These are phyloP conservation scores for Apiotrichum mycotoxinovorans DNA, from an alignment of 1,284 basidiomycete genomes.

Conservation along the genomic window DNA sequence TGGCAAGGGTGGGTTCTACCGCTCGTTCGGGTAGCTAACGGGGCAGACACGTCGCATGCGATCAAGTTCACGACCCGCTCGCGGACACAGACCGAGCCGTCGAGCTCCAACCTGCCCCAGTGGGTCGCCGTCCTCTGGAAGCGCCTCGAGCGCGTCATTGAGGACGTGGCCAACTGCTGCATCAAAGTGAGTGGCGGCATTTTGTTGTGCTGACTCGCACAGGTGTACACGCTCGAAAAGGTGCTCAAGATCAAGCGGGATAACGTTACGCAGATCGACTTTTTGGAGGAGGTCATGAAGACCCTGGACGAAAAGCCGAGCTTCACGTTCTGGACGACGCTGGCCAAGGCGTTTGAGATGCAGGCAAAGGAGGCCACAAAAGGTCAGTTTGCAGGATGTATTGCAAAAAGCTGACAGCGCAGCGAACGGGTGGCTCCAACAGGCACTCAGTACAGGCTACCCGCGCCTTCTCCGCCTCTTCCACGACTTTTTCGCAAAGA, in stretches of 20 bases:
- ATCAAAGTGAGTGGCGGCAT: conserved; percentile 62
- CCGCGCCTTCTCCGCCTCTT: conserved; percentile 80
- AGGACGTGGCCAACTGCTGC: conserved; percentile 85
- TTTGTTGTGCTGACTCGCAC: conserved; percentile 1
- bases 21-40: background rate
- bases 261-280: conserved; percentile 67
- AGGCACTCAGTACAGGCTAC: conserved; percentile 79
- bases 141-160: conserved; percentile 73
- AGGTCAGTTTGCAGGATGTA: conserved; percentile 52
- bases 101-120: conserved; percentile 71
- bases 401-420: background rate
- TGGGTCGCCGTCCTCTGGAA: conserved; percentile 79
- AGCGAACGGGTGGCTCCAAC: conserved; percentile 65
- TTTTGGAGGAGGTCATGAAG: conserved; percentile 90
- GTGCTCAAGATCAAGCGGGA: conserved; percentile 86
- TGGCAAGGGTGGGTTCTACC: conserved; percentile 60
- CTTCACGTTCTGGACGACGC: conserved; percentile 80
- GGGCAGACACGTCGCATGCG: conserved; percentile 13
- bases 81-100: conserved; percentile 73
- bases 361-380: conserved; percentile 70
- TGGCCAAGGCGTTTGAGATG: conserved; percentile 74
- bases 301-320: conserved; percentile 85
- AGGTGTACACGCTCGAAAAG: conserved; percentile 93
- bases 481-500: conserved; percentile 92
- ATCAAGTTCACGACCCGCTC: conserved; percentile 41